These are phyloP conservation scores for Santalum album DNA, from an alignment of 164 flowering plant genomes.

Conservation along the genomic window DNA sequence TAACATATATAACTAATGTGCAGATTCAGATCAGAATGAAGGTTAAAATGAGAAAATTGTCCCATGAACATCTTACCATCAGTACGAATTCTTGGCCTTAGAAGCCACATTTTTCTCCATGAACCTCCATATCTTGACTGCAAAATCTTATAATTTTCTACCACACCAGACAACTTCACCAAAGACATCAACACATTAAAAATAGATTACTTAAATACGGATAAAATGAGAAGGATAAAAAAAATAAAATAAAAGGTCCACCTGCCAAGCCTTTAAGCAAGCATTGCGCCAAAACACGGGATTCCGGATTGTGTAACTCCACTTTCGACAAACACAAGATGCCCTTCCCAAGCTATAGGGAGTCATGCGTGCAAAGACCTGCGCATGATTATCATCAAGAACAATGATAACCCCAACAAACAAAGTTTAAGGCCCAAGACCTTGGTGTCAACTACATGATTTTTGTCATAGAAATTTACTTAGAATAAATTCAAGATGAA, in stretches of 20 bases:
- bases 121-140: conserved; percentile 75
- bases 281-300: conserved; percentile 88
- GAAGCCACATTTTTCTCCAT: conserved; percentile 98
- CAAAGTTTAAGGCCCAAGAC: not conserved
- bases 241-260: conserved; percentile 11
- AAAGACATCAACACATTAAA: conserved; percentile 6
- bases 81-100: conserved; percentile 80
- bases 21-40: too few species aligned
- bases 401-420: too few species aligned
- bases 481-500: too few species aligned
- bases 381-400: conserved; percentile 9
- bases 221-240: not conserved
- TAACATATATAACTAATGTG: too few species aligned
- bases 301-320: conserved; percentile 88
- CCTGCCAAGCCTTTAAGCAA: conserved; percentile 98
- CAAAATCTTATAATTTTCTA: conserved; percentile 70
- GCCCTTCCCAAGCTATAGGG: conserved; percentile 86
- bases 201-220: not conserved
- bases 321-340: conserved; percentile 93
- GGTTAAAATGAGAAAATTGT: too few species aligned
- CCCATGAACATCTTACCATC: conserved; percentile 60
- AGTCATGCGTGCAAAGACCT: conserved; percentile 75
- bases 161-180: conserved; percentile 56
- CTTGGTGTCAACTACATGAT: too few species aligned
- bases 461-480: too few species aligned